Percentiles rank a stretch among this genome's conserved stretches.
Evolutionary conservation across 2,329 filamentous ascomycete genomes (phyloP).

Genomic region (Setomelanomma holmii): DNA sequence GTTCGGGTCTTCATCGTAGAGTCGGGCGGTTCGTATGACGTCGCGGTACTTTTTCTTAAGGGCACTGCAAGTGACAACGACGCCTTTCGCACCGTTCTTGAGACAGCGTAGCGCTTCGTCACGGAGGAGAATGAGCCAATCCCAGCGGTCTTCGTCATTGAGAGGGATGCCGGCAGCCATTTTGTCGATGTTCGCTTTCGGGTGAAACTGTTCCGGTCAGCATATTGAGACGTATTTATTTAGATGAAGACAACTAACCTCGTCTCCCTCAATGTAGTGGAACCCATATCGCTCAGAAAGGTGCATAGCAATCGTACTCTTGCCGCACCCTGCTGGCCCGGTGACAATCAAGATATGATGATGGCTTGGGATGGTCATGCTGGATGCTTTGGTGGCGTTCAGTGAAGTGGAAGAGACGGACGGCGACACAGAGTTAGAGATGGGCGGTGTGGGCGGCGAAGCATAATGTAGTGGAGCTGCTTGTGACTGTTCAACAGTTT

Average conservation of each 20-base stretch:
- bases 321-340: conserved; percentile 62
- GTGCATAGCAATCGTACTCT: conserved; percentile 59
- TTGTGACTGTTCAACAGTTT: conserved; percentile 41
- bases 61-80: conserved; percentile 96
- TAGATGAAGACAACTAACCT: conserved; percentile 42
- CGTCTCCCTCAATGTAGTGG: conserved; percentile 61
- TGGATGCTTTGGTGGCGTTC: conserved; percentile 17
- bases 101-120: conserved; percentile 52
- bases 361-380: conserved; percentile 45
- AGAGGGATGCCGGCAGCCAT: conserved; percentile 86
- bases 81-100: conserved; percentile 57
- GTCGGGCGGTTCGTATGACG: conserved; percentile 58
- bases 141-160: conserved; percentile 94
- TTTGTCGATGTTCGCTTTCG: conserved; percentile 69
- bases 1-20: conserved; percentile 54
- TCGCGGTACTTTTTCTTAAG: conserved; percentile 98
- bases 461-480: conserved; percentile 39
- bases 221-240: neutral
- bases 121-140: conserved; percentile 75
- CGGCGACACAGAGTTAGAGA: conserved; percentile 36
- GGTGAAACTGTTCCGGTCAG: conserved; percentile 53
- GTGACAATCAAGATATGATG: conserved; percentile 61
- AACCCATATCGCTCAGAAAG: conserved; percentile 53
- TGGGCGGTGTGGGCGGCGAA: conserved; percentile 37
- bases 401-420: conserved; percentile 25